Evolutionary conservation across 1,139 yeast species (phyloP).

Genomic region (Taphrina wiesneri): DNA sequence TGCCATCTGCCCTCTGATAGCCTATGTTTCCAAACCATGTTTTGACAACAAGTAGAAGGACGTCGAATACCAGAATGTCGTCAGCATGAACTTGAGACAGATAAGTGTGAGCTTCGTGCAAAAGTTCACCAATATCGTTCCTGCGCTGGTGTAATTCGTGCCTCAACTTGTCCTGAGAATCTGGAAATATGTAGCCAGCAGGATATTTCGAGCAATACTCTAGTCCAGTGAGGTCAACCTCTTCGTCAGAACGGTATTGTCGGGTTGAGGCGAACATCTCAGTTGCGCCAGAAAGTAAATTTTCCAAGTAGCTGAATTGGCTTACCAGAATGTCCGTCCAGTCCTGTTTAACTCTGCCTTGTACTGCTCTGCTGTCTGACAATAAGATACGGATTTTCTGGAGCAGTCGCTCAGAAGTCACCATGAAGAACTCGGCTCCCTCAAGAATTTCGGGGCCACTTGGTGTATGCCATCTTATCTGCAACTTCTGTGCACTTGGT

Average conservation of each 20-base stretch:
- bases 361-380: slow-evolving; percentile 2
- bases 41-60: slow-evolving; percentile 64
- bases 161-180: slow-evolving; percentile 59
- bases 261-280: slow-evolving; percentile 38
- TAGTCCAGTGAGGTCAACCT: slow-evolving; percentile 17
- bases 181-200: slow-evolving; percentile 56
- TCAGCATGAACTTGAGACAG: slow-evolving; percentile 59
- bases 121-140: slow-evolving; percentile 61
- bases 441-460: slow-evolving; percentile 55
- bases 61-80: slow-evolving; percentile 68
- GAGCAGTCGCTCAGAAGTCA: slow-evolving; percentile 34
- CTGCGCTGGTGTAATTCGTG: slow-evolving; percentile 63
- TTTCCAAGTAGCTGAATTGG: slow-evolving; percentile 29
- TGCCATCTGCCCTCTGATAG: slow-evolving; percentile 64
- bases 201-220: slow-evolving; percentile 43
- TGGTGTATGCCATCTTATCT: slow-evolving; percentile 78
- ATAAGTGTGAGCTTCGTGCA: slow-evolving; percentile 61
- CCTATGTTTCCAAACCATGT: slow-evolving; percentile 88
- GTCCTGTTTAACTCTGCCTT: slow-evolving; percentile 30
- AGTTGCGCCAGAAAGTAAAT: slow-evolving; percentile 38
- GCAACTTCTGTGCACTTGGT: slow-evolving; percentile 49
- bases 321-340: slow-evolving; percentile 32
- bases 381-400: background rate
- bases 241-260: slow-evolving; percentile 20
- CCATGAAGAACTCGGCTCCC: slow-evolving; percentile 58